Base-by-base conservation (phyloP, 345 rosid species). In the Clarkia xantiana region DNA sequence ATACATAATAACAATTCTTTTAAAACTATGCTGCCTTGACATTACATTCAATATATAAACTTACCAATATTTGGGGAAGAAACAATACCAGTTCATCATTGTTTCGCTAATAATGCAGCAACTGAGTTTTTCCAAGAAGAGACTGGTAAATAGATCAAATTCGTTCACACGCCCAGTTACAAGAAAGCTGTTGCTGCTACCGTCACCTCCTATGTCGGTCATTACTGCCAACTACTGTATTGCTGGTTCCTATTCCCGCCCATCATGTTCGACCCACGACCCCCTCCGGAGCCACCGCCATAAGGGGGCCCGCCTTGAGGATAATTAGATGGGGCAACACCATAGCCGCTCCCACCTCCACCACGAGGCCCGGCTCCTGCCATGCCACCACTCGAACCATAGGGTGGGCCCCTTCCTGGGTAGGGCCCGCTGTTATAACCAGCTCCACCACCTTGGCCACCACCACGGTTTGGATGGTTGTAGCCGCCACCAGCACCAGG, bases 241-340 rank as follows among this genome's bases (percentile, higher is more conserved):
- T 77, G 94, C 62, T 83, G 96, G 66, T 83, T 86, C 51, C 97
- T 82, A 69, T 69, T 76, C 49, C 82, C 76, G 34, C 94, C 94
- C 77, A 80, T 80, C 68, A 72, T 72, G 77, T 79, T 81, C 46
- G 86, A 87, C 58, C 93, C 86, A 7, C 96, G 81, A 18, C 86
- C 94, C 57, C 79, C 59, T 7, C 77, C 76, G 18, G 93, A 75
- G 45, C 94, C 79, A 54, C 86, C 75, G 15, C 94, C 79, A 54
- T 86, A 78, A 22, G 82, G 67, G 40, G 55, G 79, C 49, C 82
- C 83, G 42, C 80, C 75, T 67, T 75, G 96, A 58, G 89, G 64
- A 61, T 81, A 80, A 61, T 76, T 86, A 19, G 86, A 82, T 55
- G 80, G 80, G 40, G 74, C 85, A 43, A 66, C 89, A 29, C 84